These are phyloP conservation scores for Pyrenophora seminiperda DNA, from an alignment of 2,329 filamentous ascomycete genomes.

Conservation along the genomic window DNA sequence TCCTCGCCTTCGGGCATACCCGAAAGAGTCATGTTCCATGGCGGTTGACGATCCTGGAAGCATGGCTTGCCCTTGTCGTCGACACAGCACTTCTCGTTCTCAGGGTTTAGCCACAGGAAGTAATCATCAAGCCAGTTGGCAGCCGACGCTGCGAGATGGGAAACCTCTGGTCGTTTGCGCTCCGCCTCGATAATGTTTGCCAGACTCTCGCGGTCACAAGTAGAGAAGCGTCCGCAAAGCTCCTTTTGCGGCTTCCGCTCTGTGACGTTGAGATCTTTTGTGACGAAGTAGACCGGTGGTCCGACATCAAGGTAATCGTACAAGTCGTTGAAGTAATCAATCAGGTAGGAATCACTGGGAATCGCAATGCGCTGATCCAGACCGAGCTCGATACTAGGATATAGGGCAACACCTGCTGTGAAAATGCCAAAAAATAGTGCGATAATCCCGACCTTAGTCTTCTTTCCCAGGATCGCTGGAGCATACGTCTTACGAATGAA, in stretches of 20 bases:
- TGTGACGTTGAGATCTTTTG: conserved; percentile 78
- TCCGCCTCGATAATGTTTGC: conserved; percentile 93
- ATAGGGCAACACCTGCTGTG: conserved; percentile 79
- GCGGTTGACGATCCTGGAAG: conserved; percentile 75
- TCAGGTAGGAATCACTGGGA: conserved; percentile 90
- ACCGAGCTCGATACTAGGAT: conserved; percentile 84
- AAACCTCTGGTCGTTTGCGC: conserved; percentile 83
- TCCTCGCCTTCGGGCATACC: conserved; percentile 96
- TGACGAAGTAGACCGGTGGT: conserved; percentile 95
- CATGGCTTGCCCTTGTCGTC: conserved; percentile 69
- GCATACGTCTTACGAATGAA: conserved; percentile 94
- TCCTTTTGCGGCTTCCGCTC: conserved; percentile 77
- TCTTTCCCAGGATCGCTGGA: conserved; percentile 77
- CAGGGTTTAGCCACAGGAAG: conserved; percentile 92
- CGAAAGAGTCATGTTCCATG: conserved; percentile 85
- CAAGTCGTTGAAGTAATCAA: conserved; percentile 94
- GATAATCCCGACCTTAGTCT: conserved; percentile 76
- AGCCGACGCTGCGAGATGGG: conserved; percentile 84
- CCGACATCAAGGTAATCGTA: conserved; percentile 91
- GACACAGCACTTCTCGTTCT: conserved; percentile 69
- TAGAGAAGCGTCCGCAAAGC: conserved; percentile 87
- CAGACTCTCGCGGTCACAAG: conserved; percentile 81
- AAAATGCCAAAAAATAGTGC: conserved; percentile 86
- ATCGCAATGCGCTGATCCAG: conserved; percentile 94
- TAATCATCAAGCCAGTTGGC: conserved; percentile 98